phyloP scores from a whole-genome alignment of 2,329 filamentous ascomycete species.

The Calonectria henricotiae region DNA sequence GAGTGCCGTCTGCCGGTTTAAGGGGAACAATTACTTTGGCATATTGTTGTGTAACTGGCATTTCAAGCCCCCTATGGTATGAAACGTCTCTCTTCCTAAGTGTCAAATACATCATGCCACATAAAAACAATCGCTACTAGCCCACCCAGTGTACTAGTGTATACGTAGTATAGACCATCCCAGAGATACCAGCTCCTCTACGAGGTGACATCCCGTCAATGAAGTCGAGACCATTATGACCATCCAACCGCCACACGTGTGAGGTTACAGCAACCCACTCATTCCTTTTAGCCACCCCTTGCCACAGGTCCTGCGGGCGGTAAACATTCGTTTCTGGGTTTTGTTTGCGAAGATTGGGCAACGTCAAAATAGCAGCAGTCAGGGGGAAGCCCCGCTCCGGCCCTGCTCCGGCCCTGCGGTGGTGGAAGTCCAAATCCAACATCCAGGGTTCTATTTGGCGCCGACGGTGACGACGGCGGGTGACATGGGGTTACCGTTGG shows the following conservation, averaged over 20 bases:
- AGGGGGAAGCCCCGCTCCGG: conserved; percentile 33
- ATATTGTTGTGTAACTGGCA: conserved; percentile 3
- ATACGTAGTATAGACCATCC: conserved; percentile 26
- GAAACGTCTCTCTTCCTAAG: conserved; percentile 14
- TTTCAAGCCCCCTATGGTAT: conserved; percentile 19
- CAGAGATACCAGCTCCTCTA: conserved; percentile 16
- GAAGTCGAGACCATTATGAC: conserved; percentile 21
- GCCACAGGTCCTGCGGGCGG: conserved; percentile 23
- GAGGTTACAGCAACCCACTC: conserved; percentile 30
- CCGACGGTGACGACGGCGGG: conserved; percentile 36
- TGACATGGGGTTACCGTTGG: conserved; percentile 36
- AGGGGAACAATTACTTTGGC: neutral
- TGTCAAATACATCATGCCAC: conserved; percentile 19
- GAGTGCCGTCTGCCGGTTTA: conserved; percentile 20
- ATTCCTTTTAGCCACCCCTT: conserved; percentile 26
- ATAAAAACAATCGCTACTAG: conserved; percentile 14
- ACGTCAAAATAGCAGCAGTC: conserved; percentile 12
- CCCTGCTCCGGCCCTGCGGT: conserved; percentile 33
- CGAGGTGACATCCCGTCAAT: conserved; percentile 12
- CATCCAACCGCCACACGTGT: conserved; percentile 32
- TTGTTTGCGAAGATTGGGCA: conserved; percentile 14
- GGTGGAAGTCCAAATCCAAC: conserved; percentile 18
- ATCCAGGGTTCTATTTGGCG: conserved; percentile 32
- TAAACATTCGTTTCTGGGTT: conserved; percentile 28
- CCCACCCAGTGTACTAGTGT: conserved; percentile 9